Percentiles rank a stretch among this genome's conserved stretches.
phyloP scores from a whole-genome alignment of 768 basidiomycete species.

The Tulasnella calospora region DNA sequence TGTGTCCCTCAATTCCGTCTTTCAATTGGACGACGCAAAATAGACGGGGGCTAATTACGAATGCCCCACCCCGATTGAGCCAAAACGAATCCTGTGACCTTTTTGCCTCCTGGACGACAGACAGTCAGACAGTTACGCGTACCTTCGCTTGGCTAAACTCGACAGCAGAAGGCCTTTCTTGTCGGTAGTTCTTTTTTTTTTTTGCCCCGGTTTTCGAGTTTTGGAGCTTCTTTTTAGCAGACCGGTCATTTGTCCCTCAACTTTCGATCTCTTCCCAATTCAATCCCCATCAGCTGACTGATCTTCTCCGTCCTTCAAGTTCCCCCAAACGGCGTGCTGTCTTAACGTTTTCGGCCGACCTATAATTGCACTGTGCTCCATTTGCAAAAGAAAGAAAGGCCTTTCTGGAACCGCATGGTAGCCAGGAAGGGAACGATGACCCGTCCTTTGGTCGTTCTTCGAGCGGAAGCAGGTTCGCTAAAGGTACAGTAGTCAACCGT shows the following conservation, averaged over 20 bases:
- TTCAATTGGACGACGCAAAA: background rate
- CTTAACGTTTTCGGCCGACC: background rate
- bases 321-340: background rate
- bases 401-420: background rate
- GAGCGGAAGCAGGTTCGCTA: background rate
- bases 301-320: background rate
- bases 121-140: too few species aligned
- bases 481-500: background rate
- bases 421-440: background rate
- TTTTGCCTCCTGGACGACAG: background rate
- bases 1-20: background rate
- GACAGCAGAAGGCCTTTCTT: background rate
- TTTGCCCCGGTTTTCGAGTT: background rate
- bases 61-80: background rate
- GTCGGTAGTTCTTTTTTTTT: background rate
- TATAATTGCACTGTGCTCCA: background rate
- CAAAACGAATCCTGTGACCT: background rate
- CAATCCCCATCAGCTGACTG: background rate
- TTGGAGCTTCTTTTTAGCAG: background rate
- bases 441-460: background rate
- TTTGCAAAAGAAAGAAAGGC: background rate
- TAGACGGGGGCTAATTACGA: background rate
- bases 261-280: background rate
- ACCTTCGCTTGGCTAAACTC: slow-evolving; percentile 3
- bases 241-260: background rate